Evolutionary conservation across 2,329 filamentous ascomycete genomes (phyloP), one percentile per base, ranked within the genome.

Genomic region (Xylaria sp.): DNA sequence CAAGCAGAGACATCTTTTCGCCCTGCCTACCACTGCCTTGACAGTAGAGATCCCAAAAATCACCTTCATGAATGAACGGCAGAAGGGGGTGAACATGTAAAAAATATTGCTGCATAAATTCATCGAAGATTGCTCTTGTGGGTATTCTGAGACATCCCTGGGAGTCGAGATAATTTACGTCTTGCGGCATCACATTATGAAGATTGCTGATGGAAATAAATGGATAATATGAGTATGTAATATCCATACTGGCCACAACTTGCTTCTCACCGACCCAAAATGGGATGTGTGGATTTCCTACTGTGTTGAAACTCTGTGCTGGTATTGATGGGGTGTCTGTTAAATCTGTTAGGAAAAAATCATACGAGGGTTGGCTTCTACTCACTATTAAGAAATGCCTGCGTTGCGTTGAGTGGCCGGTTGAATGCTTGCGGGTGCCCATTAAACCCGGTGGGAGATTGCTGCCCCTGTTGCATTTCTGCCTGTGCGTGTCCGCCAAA

Each of bases 61-160:
- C 78, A 0, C 81, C 81, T 71, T 86, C 81, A 56, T 83, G 79
- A 31, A 83, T 68, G 25, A 84, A 72, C 0, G 82, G 82, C 33
- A 83, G 73, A 33, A 82, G 69, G 1, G 81, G 81, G 61, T 84
- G 82, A n/a, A 83, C 80, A 60, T 83, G 81, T 13, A 83, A 72
- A 62, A 83, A 84, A 68, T 83, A 84, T 55, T 83, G 80, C 69
- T 81, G 79, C 4, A 86, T 77, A 64, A 86, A 84, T 56, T 84
- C 81, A 58, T 84, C 80, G 0, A 85, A 73, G 1, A 82, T 75
- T 0, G 75, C 65, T 25, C 77, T 75, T 0, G 77, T 80, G 0
- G 83, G 84, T 6, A 86, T 74, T 20, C 79, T 78, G 1, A 85
- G 75, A 68, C 82, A 84, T 4, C 81, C 81, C 66, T 85, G 82